Evolutionary conservation across 208 protist genomes (phyloP).

Genomic region (Acanthamoeba royreba): DNA sequence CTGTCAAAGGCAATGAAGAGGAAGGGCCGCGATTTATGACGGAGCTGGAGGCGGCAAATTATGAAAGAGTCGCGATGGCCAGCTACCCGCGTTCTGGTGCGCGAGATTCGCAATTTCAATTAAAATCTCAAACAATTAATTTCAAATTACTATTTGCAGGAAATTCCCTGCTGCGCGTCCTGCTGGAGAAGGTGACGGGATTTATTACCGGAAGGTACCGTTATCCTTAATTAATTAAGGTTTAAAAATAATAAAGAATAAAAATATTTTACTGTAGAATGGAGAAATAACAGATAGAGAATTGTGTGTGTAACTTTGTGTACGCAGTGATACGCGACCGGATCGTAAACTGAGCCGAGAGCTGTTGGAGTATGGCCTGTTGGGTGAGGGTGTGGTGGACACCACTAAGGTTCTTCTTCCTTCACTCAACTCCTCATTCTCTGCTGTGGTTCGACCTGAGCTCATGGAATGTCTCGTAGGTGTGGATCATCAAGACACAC

Average conservation of each 20-base stretch:
- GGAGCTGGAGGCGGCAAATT: neutral
- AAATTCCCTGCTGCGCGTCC: neutral
- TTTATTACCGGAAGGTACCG: neutral
- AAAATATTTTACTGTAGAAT: too few species aligned
- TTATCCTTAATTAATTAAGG: neutral
- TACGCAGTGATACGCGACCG: neutral
- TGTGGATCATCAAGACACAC: slow-evolving; percentile 35
- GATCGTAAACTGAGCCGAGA: slow-evolving; percentile 13
- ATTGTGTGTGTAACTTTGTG: too few species aligned
- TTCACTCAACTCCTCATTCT: too few species aligned
- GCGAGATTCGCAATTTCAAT: neutral
- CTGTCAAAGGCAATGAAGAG: too few species aligned
- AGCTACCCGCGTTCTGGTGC: slow-evolving; percentile 32
- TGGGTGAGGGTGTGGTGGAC: slow-evolving; percentile 19
- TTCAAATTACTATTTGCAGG: neutral
- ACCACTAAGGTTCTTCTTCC: neutral
- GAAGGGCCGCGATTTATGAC: neutral
- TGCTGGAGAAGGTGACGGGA: neutral
- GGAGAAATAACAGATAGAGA: too few species aligned
- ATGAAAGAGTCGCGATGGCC: neutral
- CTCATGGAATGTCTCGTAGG: neutral
- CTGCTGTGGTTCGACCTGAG: too few species aligned
- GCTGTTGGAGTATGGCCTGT: neutral
- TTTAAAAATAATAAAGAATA: too few species aligned
- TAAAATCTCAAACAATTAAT: neutral